Evolutionary conservation across 176 grass and related monocot species (phyloP), one percentile per base, ranked within the genome.

Genomic region (Musa schizocarpa): DNA sequence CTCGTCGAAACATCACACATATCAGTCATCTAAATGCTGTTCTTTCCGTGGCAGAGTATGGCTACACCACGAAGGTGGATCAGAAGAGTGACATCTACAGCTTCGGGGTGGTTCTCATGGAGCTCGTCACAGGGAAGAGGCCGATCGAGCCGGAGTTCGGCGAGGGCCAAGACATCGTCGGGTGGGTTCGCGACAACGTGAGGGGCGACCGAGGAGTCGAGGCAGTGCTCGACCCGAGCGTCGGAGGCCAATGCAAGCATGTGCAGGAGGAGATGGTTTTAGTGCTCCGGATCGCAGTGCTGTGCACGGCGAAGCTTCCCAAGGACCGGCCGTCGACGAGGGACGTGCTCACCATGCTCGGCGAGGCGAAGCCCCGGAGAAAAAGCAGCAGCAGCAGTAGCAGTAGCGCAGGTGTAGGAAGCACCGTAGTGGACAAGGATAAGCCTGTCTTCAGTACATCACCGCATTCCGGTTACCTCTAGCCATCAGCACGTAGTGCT

Each of bases 41-140:
- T 55, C 13, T n/a, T 7, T 52, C 9, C 25, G 19, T 77, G 13
- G 11, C 89, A 89, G 94, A 98, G 84, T 98, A 98, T 54, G 90
- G 90, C 14, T 98, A 98, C 90, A 93, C 90, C 55, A 74, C 93
- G 16, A 98, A 93, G 88, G 94, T 98, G 80, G 94, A 98, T 14
- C 84, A 93, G 86, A 98, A 93, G 94, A 93, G 90, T 74, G 94
- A 98, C 82, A 93, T 91, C 75, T 98, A 98, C 86, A 98, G 94
- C 82, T 98, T 85, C 69, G 90, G 94, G 0, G 90, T 98, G 79
- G 94, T 98, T 20, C 78, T 98, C 14, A 93, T 98, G 94, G 94
- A 98, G 83, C 88, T 98, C 5, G 71, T 91, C 69, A 98, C 90
- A 9, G 90, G 94, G 1, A 63, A 82, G 50, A 68, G 86, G 8